Percentiles rank a stretch among this genome's conserved stretches.
Conservation (phyloP, 1,284 basidiomycete species). For the Rhizoctonia solani region DNA sequence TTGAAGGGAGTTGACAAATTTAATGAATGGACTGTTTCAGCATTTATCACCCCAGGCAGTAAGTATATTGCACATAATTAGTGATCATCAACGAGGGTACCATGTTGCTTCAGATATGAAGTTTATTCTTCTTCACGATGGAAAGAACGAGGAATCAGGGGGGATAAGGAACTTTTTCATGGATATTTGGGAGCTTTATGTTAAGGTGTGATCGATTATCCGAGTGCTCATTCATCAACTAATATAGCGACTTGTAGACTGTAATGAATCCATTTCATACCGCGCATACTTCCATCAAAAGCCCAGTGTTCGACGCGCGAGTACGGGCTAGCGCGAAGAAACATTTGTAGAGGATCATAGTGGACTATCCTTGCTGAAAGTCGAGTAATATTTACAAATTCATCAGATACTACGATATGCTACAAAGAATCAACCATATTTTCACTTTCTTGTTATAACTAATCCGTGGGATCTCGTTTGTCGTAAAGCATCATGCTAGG, state of each 20-base stretch:
- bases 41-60: conserved; percentile 93
- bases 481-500: conserved; percentile 23
- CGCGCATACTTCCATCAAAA: conserved; percentile 80
- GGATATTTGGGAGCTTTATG: conserved; percentile 93
- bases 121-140: conserved; percentile 88
- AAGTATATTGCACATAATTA: conserved; percentile 46
- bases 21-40: conserved; percentile 96
- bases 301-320: conserved; percentile 76
- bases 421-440: neutral
- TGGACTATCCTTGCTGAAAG: no score
- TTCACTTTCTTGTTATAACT: neutral
- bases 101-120: conserved; percentile 73
- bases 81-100: neutral
- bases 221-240: neutral
- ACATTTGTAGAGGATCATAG: conserved; percentile 58
- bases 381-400: conserved; percentile 1
- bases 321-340: conserved; percentile 87
- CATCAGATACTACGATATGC: neutral
- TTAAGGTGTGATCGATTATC: conserved; percentile 67
- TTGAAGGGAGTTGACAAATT: conserved; percentile 91
- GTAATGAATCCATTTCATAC: conserved; percentile 92
- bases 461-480: conserved; percentile 2
- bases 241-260: conserved; percentile 56
- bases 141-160: conserved; percentile 82
- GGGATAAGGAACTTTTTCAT: conserved; percentile 88